Evolutionary conservation across 176 grass and related monocot species (phyloP), one percentile per base, ranked within the genome.

Genomic region (Zizania latifolia): DNA sequence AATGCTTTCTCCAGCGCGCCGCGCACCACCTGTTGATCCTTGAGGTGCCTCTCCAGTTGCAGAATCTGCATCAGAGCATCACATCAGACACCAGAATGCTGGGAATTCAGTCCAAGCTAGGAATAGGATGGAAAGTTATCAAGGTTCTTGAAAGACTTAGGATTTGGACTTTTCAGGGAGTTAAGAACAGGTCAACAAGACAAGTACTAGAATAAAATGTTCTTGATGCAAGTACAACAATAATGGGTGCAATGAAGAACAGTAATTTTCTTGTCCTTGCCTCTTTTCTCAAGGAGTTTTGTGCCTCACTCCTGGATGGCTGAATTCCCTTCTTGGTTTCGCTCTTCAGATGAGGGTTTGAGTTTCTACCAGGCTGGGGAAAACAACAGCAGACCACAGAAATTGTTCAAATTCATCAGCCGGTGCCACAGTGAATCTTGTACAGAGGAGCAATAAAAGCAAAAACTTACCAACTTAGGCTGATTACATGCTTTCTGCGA

Each of bases 1-100:
- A 97, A 60, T 57, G 90, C 86, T 80, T 89, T 91, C 90, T 97
- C 94, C 51, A 97, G 81, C 54, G 81, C 78, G 74, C 81, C 89
- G 14, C 90, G 81, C 78, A 91, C 86, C 43, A 76, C 75, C 83
- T 89, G 77, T 64, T 93, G 94, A 87, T 93, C 86, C 66, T 91
- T 79, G 27, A 97, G 79, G 75, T 80, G 78, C 75, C 74, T 91
- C 83, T 93, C 88, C 48, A 97, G 83, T 44, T 87, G 83, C 71
- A 83, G 53, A 89, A 93, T 93, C 94, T 97, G 88, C 74, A 75
- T 45, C 44, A 76, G 55, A 53, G 11, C 43, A 70, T 17, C 77
- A 38, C 19, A 44, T 77, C 51, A 77, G 22, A 43, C 3, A 8
- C 27, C 35, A 32, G 0, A 55, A 29, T 56, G 16, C 22, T 65